Evolutionary conservation across 2,329 filamentous ascomycete species (phyloP).

Genomic region (Helicocarpus griseus): DNA sequence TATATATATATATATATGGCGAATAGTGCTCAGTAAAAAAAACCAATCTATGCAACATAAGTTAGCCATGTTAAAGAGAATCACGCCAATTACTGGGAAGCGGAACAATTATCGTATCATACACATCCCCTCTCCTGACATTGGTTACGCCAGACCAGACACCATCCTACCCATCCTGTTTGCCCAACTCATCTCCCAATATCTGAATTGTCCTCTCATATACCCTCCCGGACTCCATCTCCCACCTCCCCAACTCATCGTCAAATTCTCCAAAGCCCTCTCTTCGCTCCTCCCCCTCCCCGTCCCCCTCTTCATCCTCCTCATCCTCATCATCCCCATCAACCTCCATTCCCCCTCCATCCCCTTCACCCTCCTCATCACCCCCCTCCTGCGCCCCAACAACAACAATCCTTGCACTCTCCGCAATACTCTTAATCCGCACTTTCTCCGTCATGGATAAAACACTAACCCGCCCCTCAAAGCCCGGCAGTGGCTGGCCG

Average conservation of each 20-base stretch:
- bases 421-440: slow-evolving; percentile 69
- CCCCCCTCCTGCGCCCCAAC: slow-evolving; percentile 51
- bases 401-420: slow-evolving; percentile 61
- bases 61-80: too few relatives aligned
- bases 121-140: too few relatives aligned
- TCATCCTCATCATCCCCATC: slow-evolving; percentile 29
- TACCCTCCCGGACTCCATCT: slow-evolving; percentile 64
- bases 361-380: slow-evolving; percentile 32
- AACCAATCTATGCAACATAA: too few relatives aligned
- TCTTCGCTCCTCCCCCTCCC: slow-evolving; percentile 30
- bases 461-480: slow-evolving; percentile 47
- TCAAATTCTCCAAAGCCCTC: slow-evolving; percentile 18
- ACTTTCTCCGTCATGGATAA: slow-evolving; percentile 78
- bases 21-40: too few relatives aligned
- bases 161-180: slow-evolving; percentile 5
- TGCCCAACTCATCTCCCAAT: slow-evolving; percentile 57
- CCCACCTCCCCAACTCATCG: slow-evolving; percentile 31
- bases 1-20: too few relatives aligned
- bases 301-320: slow-evolving; percentile 18
- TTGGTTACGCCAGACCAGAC: too few relatives aligned
- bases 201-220: slow-evolving; percentile 73
- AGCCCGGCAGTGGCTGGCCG: slow-evolving; percentile 58
- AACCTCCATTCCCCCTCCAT: slow-evolving; percentile 14
- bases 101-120: too few relatives aligned
- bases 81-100: too few relatives aligned